Base-by-base conservation (phyloP, 75 land plant species). In the Chamaecyparis obtusa region DNA sequence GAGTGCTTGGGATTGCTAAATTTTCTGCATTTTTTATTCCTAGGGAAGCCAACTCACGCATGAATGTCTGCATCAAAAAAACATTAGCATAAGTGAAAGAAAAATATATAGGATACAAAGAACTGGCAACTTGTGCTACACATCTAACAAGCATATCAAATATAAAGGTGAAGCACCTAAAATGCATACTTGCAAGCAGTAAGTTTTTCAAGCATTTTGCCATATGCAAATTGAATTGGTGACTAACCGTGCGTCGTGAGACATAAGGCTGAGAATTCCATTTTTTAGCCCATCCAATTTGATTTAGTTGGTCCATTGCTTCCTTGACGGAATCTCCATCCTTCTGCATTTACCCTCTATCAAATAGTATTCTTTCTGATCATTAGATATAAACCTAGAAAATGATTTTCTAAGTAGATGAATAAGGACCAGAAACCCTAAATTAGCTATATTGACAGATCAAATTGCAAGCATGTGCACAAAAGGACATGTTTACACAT, bases 11-110 rank as follows among this genome's bases (percentile, higher is more conserved):
- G 55, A 96, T 93, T 14, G 97, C 99, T 60, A 98, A 93, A 86
- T 95, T 94, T 89, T 98, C 99, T 0, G 99, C 99, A 87, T 98
- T 98, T 83, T 98, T 96, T 30, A 98, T 93, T 77, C 99, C 99
- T 24, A 98, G 93, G 37, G 92, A 90, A 16, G 99, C 93, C 89
- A 98, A 86, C 93, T 98, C 99, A 30, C 98, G 88, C 43, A 98
- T 87, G 85, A 95, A 93, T 87, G 99, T 98, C 99, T 96, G 93
- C 35, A 84, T 9, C 57, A 82, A 13, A 51, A 51, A 44, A 41
- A 33, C 44, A 19, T 14, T 17, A 54, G 55, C 56, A 13, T 86
- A 85, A 88, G 49, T 39, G 5, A 37, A 57, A 43, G 33, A 35
- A 85, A 44, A 75, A 51, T 44, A 48, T 48, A 30, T n/a, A 30